These are phyloP conservation scores for Rhypophila decipiens DNA, from an alignment of 495 filamentous ascomycete species.

Conservation along the genomic window DNA sequence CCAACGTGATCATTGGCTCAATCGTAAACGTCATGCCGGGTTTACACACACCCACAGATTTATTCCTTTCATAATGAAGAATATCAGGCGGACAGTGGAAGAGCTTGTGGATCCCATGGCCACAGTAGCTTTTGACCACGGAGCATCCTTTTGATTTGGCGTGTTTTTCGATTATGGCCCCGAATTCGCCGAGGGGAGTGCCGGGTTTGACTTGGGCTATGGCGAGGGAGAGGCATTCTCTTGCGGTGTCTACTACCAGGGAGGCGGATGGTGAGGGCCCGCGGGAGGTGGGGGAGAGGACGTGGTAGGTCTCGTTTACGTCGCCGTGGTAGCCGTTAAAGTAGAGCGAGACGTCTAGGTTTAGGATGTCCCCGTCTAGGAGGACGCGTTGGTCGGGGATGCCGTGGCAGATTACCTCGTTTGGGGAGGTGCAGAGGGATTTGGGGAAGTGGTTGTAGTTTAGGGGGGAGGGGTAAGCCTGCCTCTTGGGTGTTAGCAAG, in stretches of 20 bases:
- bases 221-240: not conserved
- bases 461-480: not conserved
- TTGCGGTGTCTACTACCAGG: not conserved
- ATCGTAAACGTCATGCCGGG: not conserved
- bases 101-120: not conserved
- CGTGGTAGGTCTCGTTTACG: not conserved
- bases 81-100: constrained; percentile 1
- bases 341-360: not conserved
- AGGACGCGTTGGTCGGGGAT: not conserved
- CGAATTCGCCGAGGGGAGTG: not conserved
- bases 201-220: not conserved
- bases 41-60: not conserved
- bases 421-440: not conserved
- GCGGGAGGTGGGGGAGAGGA: not conserved
- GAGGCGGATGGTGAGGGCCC: not conserved
- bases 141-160: not conserved
- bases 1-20: constrained; percentile 1
- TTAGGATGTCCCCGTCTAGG: not conserved
- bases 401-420: not conserved
- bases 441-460: constrained; percentile 1
- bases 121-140: not conserved
- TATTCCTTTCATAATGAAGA: not conserved
- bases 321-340: not conserved
- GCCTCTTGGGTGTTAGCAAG: not conserved
- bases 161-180: not conserved